Conservation (phyloP, 2,329 filamentous ascomycete species). For the Penicillium occitanis region DNA sequence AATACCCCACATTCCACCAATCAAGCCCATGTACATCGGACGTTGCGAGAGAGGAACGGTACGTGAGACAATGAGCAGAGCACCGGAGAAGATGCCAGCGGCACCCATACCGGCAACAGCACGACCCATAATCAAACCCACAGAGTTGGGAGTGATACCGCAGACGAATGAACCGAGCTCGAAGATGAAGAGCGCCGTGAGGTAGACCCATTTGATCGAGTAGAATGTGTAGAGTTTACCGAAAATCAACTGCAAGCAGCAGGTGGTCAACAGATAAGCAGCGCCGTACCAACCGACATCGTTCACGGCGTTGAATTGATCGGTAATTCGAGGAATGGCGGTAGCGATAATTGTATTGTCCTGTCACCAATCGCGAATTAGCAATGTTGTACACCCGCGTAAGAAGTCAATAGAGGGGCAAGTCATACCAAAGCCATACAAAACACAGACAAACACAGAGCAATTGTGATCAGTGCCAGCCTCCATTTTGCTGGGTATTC, state of each 20-base stretch:
- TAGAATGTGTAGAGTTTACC: conserved; percentile 48
- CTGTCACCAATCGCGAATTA: conserved; percentile 25
- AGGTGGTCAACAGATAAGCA: conserved; percentile 46
- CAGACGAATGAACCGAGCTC: conserved; percentile 45
- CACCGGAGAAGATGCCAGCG: conserved; percentile 42
- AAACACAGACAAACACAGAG: conserved; percentile 41
- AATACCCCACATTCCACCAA: conserved; percentile 47
- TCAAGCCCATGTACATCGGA: conserved; percentile 42
- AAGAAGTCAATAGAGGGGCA: background rate
- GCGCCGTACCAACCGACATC: conserved; percentile 39
- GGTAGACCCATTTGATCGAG: conserved; percentile 45
- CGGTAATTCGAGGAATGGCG: conserved; percentile 50
- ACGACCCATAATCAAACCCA: conserved; percentile 42
- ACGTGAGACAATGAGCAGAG: conserved; percentile 42
- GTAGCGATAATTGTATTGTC: conserved; percentile 48
- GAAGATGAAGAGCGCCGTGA: conserved; percentile 43
- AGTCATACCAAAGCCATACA: conserved; percentile 38
- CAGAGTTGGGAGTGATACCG: conserved; percentile 39
- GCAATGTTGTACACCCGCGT: background rate
- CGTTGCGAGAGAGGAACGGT: conserved; percentile 41
- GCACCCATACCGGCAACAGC: conserved; percentile 44
- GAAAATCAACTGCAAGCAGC: conserved; percentile 44
- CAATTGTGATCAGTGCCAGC: conserved; percentile 37
- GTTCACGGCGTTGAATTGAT: conserved; percentile 48
- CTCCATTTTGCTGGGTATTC: conserved; percentile 37